Base-by-base conservation (phyloP, 495 filamentous ascomycete species). In the Tuber calosporum region DNA sequence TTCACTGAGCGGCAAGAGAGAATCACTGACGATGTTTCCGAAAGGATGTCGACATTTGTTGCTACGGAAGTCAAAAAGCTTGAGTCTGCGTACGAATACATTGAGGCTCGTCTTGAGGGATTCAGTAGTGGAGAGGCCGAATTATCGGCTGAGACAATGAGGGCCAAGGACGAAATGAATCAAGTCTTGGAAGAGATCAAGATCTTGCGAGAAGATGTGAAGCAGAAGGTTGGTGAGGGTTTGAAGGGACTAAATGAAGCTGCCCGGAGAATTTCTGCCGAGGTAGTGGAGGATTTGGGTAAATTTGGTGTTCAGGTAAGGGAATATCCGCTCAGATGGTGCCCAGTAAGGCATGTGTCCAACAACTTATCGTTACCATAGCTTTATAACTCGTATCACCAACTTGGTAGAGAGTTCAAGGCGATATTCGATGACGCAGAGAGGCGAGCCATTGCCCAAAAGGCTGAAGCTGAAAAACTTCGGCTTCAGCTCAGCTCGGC, bases 131-230 rank as follows among this genome's bases (percentile, higher is more conserved):
- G 89, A 20, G 89, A 91, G 82, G 80, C 84, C 34, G 87, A 91
- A 74, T 87, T 95, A 17, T 86, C 89, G 41, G 84, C 85, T 22
- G 90, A 94, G 77, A 91, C 89, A 26, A 84, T 87, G 38, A 83
- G 86, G 68, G 90, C 92, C 4, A 92, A 91, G 78, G 89, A 93
- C 70, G 90, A 95, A 73, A 96, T 97, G 92, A 93, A 97, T 77
- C 84, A 87, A 39, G 90, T 97, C 36, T 87, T 99, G 4, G 94
- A 95, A 77, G 95, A 96, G 79, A 97, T 98, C 81, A 93, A 95
- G 80, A 87, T 87, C 48, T 86, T 97, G 39, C 87, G 95, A 36
- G 91, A 96, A 82, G 90, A 92, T 67, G 91, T 97, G 26, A 97
- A 97, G 83, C 83, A 86, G 43, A 90, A 90, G 66, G 92, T 98